These are phyloP conservation scores for Rhododendron ferrugineum DNA, from an alignment of 148 eudicot species.

Conservation along the genomic window DNA sequence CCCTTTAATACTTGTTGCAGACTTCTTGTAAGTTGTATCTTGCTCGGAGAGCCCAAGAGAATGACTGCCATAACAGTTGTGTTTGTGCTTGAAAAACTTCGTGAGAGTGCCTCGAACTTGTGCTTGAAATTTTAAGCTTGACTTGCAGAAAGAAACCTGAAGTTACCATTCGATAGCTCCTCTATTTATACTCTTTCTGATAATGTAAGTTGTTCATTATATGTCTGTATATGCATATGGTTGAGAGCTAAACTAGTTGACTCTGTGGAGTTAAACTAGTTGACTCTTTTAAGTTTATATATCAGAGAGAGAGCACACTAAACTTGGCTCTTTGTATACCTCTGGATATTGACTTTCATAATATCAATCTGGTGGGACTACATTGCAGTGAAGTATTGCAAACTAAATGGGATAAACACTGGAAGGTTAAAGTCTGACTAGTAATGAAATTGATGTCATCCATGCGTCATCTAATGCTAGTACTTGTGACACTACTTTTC, in stretches of 20 bases:
- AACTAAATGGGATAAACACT: neutral
- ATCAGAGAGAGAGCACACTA: neutral
- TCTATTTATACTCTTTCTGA: neutral
- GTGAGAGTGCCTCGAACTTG: neutral
- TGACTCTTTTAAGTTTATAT: neutral
- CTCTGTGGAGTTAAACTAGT: too few relatives aligned
- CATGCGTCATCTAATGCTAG: neutral
- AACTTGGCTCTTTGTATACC: neutral
- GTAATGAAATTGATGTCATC: neutral
- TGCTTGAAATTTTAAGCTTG: neutral
- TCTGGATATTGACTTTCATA: neutral
- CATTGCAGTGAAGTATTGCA: neutral
- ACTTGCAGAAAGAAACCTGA: neutral
- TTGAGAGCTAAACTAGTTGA: neutral
- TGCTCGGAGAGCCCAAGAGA: neutral
- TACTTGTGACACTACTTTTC: neutral
- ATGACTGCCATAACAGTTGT: neutral
- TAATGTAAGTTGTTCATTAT: neutral
- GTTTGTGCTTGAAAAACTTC: neutral
- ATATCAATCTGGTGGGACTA: neutral
- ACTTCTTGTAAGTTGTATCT: neutral
- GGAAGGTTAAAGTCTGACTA: neutral
- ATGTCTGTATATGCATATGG: neutral
- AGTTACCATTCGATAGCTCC: neutral
- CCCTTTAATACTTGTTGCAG: neutral